phyloP scores from a whole-genome alignment of 805 yeast genomes.

The Helenozyma baotianmanensis region DNA sequence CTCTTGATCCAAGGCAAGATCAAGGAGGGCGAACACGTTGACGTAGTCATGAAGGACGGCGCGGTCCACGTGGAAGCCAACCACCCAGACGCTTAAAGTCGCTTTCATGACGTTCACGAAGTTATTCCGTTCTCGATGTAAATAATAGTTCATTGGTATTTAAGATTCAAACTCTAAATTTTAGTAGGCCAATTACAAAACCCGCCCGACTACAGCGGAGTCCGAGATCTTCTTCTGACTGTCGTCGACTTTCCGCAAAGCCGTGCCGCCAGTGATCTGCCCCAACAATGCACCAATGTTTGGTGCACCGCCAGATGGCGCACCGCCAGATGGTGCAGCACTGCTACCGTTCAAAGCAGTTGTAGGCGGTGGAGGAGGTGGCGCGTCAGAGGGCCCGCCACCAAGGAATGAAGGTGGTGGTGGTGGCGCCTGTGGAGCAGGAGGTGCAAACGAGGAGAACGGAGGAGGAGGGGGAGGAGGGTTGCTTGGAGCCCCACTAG shows the following conservation, averaged over 20 bases:
- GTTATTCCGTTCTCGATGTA: too few species aligned
- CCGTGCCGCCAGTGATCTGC: conserved; percentile 51
- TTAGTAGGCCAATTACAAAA: too few species aligned
- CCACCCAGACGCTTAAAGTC: conserved; percentile 21
- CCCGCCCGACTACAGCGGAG: conserved; percentile 48
- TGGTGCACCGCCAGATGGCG: conserved; percentile 22
- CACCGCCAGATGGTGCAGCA: conserved; percentile 18
- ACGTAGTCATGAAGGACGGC: conserved; percentile 22
- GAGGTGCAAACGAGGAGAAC: too few species aligned
- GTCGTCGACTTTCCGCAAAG: conserved; percentile 48
- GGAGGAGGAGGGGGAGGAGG: conserved; percentile 3
- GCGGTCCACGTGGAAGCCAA: conserved; percentile 28
- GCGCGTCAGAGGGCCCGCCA: conserved; percentile 5
- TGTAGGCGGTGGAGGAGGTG: conserved; percentile 9
- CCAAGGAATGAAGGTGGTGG: conserved; percentile 3
- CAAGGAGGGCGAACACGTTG: conserved; percentile 28
- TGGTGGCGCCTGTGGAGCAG: conserved; percentile 2
- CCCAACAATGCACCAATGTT: conserved; percentile 50
- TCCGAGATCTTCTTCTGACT: conserved; percentile 43
- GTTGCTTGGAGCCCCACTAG: conserved; percentile 1
- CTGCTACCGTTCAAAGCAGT: conserved; percentile 3
- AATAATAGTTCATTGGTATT: too few species aligned
- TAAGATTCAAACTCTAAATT: too few species aligned
- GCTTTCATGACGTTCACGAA: too few species aligned
- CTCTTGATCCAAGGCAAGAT: conserved; percentile 76